Conservation (phyloP, 768 basidiomycete species). For the Neoboletus magnificus region DNA sequence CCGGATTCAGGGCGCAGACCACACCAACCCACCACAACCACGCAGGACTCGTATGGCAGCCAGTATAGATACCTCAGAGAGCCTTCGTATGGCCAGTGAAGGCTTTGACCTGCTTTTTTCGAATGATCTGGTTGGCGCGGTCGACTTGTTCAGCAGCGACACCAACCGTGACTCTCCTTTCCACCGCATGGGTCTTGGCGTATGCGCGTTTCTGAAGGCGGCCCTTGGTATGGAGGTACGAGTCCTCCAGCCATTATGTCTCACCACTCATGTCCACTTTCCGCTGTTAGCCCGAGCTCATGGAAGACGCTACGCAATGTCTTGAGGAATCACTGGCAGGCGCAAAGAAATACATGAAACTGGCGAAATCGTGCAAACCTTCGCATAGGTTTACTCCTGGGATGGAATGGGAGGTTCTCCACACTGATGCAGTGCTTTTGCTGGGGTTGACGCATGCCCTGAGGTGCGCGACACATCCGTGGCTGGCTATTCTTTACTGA, state of each 20-base stretch:
- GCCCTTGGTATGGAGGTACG: slow-evolving; percentile 77
- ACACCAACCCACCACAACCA: slow-evolving; percentile 1
- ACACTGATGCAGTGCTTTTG: slow-evolving; percentile 69
- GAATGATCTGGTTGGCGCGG: slow-evolving; percentile 59
- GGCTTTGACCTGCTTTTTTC: slow-evolving; percentile 71
- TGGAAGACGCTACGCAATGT: slow-evolving; percentile 58
- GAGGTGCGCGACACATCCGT: slow-evolving; percentile 40
- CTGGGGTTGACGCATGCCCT: slow-evolving; percentile 69
- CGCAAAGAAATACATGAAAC: slow-evolving; percentile 49
- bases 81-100: slow-evolving; percentile 34
- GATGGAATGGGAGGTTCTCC: slow-evolving; percentile 73
- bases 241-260: background rate
- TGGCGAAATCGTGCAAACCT: slow-evolving; percentile 32
- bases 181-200: slow-evolving; percentile 69
- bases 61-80: slow-evolving; percentile 24
- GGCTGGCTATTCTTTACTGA: slow-evolving; percentile 4
- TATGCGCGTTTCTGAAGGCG: slow-evolving; percentile 72
- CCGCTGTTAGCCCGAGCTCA: slow-evolving; percentile 46
- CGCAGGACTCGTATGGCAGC: background rate
- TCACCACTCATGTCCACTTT: background rate
- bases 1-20: background rate
- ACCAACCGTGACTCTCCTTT: slow-evolving; percentile 52
- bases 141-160: slow-evolving; percentile 40
- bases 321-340: slow-evolving; percentile 60
- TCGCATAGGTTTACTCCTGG: slow-evolving; percentile 53